Evolutionary conservation across 306 rosid species (phyloP), one percentile per base, ranked within the genome.

Genomic region (Acacia melanoxylon): DNA sequence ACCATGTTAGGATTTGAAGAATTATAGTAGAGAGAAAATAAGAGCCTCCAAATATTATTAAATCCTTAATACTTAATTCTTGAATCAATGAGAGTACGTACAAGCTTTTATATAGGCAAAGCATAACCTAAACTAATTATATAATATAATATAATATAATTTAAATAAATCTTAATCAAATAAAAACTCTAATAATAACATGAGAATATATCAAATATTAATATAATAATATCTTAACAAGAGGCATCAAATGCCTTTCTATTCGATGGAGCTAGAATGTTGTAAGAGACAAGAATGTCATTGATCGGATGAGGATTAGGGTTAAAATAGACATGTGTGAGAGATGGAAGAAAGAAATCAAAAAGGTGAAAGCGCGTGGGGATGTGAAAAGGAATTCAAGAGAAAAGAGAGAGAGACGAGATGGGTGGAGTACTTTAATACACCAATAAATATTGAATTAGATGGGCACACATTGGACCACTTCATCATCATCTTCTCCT

Each of bases 381-480:
- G 62, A 58, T n/a, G 62, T 56, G 62, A 20, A 56, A 56, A 56
- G 73, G 73, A 69, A 77, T 58, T 72, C 73, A 78, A 44, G 56
- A 80, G 83, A 80, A 61, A 9, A 24, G 27, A 59, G 78, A 15
- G 85, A 85, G 78, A 15, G 85, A 86, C 83, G 78, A 15, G 85
- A 86, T 85, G 84, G 91, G 89, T 87, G 94, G 93, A 72, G 84
- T 83, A 69, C 80, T 89, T 92, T 82, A 89, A 87, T 71, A 87
- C 67, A 80, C 62, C 80, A 74, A 90, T 87, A 86, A 89, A 88
- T 89, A 83, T 72, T 72, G 77, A 88, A 89, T 86, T 90, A 86
- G 87, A 90, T 58, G 83, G 86, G 74, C 65, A 72, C n/a, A 80
- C 77, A 68, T 75, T 81, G 94, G 97, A 90, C 94, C 97, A 92